Evolutionary conservation across 1,139 yeast genomes (phyloP).

Genomic region (Sugiyamaella sp.): DNA sequence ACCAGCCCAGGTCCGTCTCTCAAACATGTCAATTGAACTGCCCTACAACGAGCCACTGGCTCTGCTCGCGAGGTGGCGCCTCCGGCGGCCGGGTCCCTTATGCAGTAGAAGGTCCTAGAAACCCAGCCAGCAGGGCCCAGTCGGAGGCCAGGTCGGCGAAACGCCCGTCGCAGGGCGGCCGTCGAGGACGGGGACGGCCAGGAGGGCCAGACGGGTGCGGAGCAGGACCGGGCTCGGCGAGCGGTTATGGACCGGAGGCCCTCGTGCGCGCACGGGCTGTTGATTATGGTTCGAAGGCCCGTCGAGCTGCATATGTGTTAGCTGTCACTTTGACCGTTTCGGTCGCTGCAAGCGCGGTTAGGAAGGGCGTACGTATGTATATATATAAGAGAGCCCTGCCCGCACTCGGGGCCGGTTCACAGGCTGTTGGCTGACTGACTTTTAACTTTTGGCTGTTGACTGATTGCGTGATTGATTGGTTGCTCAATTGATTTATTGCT

Average conservation of each 20-base stretch:
- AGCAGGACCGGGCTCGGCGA: no score
- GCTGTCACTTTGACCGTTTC: not conserved
- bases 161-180: not conserved
- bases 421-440: not conserved
- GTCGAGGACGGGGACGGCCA: not conserved
- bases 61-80: not conserved
- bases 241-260: not conserved
- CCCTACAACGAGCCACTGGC: not conserved
- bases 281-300: not conserved
- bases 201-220: not conserved
- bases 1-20: no score
- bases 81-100: not conserved
- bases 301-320: not conserved
- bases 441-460: not conserved
- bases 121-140: not conserved
- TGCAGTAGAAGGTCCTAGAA: constrained; percentile 1
- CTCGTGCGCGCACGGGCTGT: not conserved
- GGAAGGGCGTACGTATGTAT: not conserved
- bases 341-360: not conserved
- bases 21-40: no score
- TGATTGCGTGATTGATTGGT: not conserved
- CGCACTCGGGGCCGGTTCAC: not conserved
- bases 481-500: not conserved
- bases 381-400: not conserved
- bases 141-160: not conserved